Evolutionary conservation across 2,329 filamentous ascomycete species (phyloP).

Genomic region (Hymenoscyphus fructigenus): DNA sequence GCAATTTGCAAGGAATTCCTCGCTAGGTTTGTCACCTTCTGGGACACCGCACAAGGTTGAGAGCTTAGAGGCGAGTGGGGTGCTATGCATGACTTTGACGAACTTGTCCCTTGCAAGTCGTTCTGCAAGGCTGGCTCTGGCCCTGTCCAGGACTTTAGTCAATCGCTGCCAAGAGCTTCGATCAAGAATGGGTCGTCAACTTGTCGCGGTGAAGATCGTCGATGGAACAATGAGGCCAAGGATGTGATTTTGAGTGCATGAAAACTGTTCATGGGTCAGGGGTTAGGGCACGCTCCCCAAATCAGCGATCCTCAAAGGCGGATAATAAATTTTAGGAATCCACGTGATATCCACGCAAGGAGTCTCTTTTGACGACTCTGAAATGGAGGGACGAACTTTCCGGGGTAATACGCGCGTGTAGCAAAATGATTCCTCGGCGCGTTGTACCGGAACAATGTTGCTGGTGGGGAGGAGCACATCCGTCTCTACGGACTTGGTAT

Average conservation of each 20-base stretch:
- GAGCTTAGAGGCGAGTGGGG: conserved; percentile 23
- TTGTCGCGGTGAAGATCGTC: conserved; percentile 22
- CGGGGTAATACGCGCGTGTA: neutral
- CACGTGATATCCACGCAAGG: conserved; percentile 3
- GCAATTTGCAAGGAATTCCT: neutral
- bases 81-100: conserved; percentile 8
- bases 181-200: neutral
- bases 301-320: neutral
- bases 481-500: neutral
- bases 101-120: neutral
- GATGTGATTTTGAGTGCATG: conserved; percentile 7
- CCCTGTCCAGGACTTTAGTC: neutral
- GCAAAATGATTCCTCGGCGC: too few species aligned
- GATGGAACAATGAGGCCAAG: conserved; percentile 13
- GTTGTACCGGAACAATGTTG: neutral
- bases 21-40: conserved; percentile 3
- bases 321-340: neutral
- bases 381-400: neutral
- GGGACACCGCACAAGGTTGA: conserved; percentile 20
- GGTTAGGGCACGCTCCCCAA: too few species aligned
- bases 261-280: neutral
- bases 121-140: neutral
- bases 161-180: conserved; percentile 1
- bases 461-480: neutral
- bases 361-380: neutral